Conservation (phyloP, 2,329 filamentous ascomycete species). For the Fusarium verrucosum region DNA sequence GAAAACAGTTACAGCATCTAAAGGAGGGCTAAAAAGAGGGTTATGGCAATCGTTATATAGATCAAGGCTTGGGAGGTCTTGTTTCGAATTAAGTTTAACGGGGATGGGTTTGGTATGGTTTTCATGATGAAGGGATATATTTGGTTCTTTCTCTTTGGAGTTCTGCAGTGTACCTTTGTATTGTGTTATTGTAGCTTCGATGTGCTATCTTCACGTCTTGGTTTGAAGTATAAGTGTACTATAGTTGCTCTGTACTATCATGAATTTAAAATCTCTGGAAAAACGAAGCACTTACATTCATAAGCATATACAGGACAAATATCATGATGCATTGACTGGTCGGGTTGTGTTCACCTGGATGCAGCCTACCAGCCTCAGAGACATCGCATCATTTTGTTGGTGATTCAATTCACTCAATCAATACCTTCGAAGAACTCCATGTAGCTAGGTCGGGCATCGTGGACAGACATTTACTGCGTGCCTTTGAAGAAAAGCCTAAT, state of each 20-base stretch:
- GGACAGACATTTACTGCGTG: neutral
- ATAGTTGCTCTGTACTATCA: neutral
- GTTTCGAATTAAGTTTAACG: neutral
- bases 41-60: slow-evolving; percentile 11
- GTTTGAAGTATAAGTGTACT: neutral
- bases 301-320: neutral
- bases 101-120: slow-evolving; percentile 22
- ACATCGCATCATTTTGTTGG: neutral
- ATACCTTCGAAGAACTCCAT: slow-evolving; percentile 10
- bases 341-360: neutral
- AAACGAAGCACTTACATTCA: neutral
- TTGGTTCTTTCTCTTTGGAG: slow-evolving; percentile 21
- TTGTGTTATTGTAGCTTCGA: neutral
- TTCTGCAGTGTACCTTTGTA: slow-evolving; percentile 22
- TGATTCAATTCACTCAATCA: neutral
- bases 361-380: neutral
- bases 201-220: neutral
- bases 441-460: neutral
- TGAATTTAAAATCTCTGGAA: neutral
- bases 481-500: neutral
- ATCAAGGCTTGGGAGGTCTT: slow-evolving; percentile 2
- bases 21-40: slow-evolving; percentile 4
- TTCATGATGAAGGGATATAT: slow-evolving; percentile 21
- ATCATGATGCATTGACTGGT: neutral
- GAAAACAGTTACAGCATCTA: slow-evolving; percentile 13